phyloP scores from a whole-genome alignment of 1,139 yeast genomes.

The Hansenula sp. region DNA sequence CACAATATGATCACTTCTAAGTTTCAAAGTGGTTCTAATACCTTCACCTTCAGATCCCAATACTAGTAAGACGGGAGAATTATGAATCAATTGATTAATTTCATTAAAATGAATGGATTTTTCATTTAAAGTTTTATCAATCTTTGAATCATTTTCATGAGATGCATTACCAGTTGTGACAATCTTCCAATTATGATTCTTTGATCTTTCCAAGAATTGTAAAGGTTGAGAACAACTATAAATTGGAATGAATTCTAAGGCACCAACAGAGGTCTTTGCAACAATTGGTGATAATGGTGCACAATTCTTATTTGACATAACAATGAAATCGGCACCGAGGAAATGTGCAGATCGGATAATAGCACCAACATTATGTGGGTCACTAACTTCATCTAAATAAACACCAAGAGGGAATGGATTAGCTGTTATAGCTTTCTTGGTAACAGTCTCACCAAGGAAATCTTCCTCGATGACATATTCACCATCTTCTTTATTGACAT shows the following conservation, averaged over 20 bases:
- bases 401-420: constrained; percentile 63
- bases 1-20: constrained; percentile 63
- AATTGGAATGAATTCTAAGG: constrained; percentile 68
- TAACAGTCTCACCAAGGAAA: constrained; percentile 16
- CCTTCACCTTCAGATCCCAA: constrained; percentile 88
- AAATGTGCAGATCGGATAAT: constrained; percentile 78
- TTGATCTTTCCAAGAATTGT: constrained; percentile 54
- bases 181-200: constrained; percentile 62
- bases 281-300: constrained; percentile 77
- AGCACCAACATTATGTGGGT: constrained; percentile 91
- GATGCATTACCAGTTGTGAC: constrained; percentile 53
- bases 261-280: constrained; percentile 84
- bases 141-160: constrained; percentile 22
- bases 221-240: constrained; percentile 56
- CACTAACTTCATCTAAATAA: constrained; percentile 78
- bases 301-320: constrained; percentile 66
- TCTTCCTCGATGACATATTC: constrained; percentile 19
- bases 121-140: constrained; percentile 22
- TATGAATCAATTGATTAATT: constrained; percentile 37
- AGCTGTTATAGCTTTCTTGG: constrained; percentile 17
- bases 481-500: constrained; percentile 29
- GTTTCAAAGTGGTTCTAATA: constrained; percentile 59
- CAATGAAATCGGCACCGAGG: constrained; percentile 80
- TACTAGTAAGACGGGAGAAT: constrained; percentile 64
- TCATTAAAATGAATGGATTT: constrained; percentile 40